Evolutionary conservation across 495 filamentous ascomycete genomes (phyloP).

Genomic region (Tuber indicum): DNA sequence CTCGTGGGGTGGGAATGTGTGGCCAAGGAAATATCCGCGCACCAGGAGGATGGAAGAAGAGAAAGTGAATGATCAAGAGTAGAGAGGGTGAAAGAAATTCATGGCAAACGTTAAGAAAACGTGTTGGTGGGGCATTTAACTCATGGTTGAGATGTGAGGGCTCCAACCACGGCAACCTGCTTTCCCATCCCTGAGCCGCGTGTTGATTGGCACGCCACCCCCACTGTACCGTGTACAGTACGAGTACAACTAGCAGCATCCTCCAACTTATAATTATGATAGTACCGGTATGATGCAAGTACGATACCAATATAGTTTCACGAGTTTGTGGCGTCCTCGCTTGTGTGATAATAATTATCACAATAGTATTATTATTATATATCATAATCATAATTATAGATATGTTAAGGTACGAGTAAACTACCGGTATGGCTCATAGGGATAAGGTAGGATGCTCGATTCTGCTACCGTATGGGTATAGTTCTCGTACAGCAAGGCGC

Average conservation of each 20-base stretch:
- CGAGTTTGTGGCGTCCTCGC: background rate
- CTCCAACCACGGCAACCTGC: background rate
- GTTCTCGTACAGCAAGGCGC: no score
- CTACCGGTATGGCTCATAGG: background rate
- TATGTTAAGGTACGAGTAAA: background rate
- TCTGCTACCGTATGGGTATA: background rate
- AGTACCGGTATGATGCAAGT: background rate
- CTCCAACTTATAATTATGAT: background rate
- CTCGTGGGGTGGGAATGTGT: conserved; percentile 14
- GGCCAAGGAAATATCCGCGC: background rate
- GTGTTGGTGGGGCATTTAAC: conserved; percentile 37
- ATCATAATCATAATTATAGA: no score
- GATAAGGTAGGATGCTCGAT: background rate
- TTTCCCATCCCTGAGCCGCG: conserved; percentile 7
- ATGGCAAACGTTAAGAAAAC: background rate
- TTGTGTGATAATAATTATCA: background rate
- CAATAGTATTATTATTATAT: no score
- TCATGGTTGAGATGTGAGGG: conserved; percentile 24
- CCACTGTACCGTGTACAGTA: conserved; percentile 12
- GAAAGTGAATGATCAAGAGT: conserved; percentile 16
- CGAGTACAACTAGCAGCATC: conserved; percentile 3
- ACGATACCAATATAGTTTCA: background rate
- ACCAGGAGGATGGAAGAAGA: conserved; percentile 23
- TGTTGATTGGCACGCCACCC: conserved; percentile 34
- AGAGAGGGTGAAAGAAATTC: background rate